phyloP scores from a whole-genome alignment of 176 grass and related monocot genomes.

The Puya raimondii region DNA sequence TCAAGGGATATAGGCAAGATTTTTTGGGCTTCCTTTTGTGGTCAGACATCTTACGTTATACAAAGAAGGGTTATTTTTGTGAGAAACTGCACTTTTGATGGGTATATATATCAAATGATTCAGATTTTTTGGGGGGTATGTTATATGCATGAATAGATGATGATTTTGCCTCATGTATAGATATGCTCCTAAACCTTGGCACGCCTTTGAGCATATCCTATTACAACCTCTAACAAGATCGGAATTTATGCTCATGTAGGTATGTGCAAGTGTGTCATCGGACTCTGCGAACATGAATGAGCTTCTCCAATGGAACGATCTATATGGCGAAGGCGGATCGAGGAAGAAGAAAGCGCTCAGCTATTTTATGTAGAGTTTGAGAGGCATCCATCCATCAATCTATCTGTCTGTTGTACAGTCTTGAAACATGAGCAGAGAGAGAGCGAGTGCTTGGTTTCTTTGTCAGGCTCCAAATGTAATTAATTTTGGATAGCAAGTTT shows the following conservation, averaged over 20 bases:
- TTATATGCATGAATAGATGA: no score
- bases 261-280: conserved; percentile 91
- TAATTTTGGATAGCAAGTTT: not conserved
- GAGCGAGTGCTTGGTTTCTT: not conserved
- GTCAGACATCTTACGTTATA: no score
- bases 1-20: not conserved
- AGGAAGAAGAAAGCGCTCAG: conserved; percentile 94
- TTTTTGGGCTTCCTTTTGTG: no score
- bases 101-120: no score
- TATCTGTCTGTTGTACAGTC: conserved; percentile 13
- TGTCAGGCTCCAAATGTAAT: not conserved
- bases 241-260: conserved; percentile 31
- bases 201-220: not conserved
- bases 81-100: no score
- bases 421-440: not conserved
- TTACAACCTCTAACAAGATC: not conserved
- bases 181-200: no score
- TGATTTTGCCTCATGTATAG: no score
- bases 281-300: conserved; percentile 92
- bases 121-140: no score
- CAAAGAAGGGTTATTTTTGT: no score
- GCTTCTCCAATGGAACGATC: conserved; percentile 92
- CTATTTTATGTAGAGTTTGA: conserved; percentile 82
- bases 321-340: conserved; percentile 94
- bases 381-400: no score